Percentiles rank a stretch among this genome's conserved stretches.
phyloP scores from a whole-genome alignment of 371 early-diverging fungal species.

The Parasitella parasitica region DNA sequence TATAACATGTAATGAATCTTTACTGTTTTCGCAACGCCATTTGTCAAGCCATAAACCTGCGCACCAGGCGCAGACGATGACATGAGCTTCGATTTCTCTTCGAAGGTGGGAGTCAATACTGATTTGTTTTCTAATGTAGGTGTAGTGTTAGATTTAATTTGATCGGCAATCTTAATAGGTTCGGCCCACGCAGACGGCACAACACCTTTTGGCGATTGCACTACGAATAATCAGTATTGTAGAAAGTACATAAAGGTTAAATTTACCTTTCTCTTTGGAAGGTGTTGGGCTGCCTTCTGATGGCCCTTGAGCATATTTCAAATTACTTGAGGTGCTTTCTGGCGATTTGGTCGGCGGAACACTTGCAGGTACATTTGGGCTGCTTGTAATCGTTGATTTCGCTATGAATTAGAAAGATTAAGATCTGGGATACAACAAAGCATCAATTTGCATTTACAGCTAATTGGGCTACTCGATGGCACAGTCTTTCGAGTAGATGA shows the following conservation, averaged over 20 bases:
- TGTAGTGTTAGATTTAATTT: constrained; percentile 8
- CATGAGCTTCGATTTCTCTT: constrained; percentile 27
- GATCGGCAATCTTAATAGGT: constrained; percentile 27
- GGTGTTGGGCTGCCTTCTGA: constrained; percentile 7
- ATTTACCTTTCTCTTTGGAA: constrained; percentile 16
- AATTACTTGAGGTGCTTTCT: neutral
- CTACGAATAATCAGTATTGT: neutral
- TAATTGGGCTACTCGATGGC: constrained; percentile 7
- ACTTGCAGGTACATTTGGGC: constrained; percentile 16
- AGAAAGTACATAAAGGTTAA: no score
- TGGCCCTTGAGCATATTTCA: constrained; percentile 35
- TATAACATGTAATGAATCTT: constrained; percentile 11
- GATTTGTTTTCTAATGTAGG: constrained; percentile 1
- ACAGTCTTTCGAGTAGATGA: constrained; percentile 2
- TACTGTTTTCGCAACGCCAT: constrained; percentile 56
- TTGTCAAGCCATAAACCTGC: constrained; percentile 46
- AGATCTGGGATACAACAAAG: neutral
- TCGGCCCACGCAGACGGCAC: constrained; percentile 28
- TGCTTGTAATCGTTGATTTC: constrained; percentile 7
- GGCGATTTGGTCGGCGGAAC: constrained; percentile 9
- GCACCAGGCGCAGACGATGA: constrained; percentile 18
- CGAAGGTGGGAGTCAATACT: constrained; percentile 15
- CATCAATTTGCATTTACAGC: constrained; percentile 1
- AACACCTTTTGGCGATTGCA: constrained; percentile 10
- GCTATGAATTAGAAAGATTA: neutral